Base-by-base conservation (phyloP, 2,329 filamentous ascomycete species). In the Dothideomycetes sp. region DNA sequence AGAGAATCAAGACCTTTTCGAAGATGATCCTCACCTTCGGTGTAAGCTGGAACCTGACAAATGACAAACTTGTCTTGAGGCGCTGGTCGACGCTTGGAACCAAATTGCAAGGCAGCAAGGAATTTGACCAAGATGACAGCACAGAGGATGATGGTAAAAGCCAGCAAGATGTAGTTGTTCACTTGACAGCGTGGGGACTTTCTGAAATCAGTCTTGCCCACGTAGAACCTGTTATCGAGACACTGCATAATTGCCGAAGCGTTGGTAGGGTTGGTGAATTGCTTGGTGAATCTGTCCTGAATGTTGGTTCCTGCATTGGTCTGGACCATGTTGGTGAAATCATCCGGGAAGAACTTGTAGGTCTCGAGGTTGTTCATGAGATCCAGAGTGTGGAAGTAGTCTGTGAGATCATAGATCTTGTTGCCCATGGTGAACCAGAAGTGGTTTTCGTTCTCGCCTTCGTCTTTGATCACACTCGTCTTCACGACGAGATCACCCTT, bases 31-130 rank as follows among this genome's bases (percentile, higher is more conserved):
- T 98, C 91, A 53, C 87, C 91, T 68, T 98, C 91, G 0, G 91
- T 98, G 58, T 98, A 98, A 4, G 91, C 91, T 8, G 91, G 91
- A 22, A 98, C 87, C 62, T 95, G 87, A 63, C 91, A 96, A 51
- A 98, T 96, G 53, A 98, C 88, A 54, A 98, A 98, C 60, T 96
- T 98, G 63, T 98, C 91, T 62, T 96, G 91, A 25, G 87, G 83
- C 5, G 83, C 74, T 3, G 91, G 91, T 13, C 85, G 80, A 45
- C 84, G 78, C 67, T 95, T 95, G 4, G 87, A 87, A 32, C 89
- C 88, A 46, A 98, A 84, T 55, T 95, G 91, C 29, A 98, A 72
- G 10, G 91, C 91, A 38, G 91, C 80, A 55, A 98, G 61, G 66
- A 98, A 98, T 64, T 96, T 98, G 64, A 84, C 65, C 36, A 79